These are phyloP conservation scores for Hibiscus tridactylites DNA, from an alignment of 345 rosid species.

Conservation along the genomic window DNA sequence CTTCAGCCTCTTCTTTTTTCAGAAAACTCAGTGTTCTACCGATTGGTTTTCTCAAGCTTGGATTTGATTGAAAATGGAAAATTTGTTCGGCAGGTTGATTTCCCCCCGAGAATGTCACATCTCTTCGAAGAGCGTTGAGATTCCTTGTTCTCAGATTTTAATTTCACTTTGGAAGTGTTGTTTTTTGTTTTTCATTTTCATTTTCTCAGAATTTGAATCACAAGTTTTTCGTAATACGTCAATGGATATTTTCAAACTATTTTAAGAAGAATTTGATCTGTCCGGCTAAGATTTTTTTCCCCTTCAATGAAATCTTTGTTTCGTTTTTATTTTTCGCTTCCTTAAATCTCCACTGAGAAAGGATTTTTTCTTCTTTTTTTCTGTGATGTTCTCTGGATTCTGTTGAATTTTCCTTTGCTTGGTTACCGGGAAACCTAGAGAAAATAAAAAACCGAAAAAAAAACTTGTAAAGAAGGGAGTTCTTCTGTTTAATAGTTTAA, in stretches of 20 bases:
- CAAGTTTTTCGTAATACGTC: background rate
- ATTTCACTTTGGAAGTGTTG: background rate
- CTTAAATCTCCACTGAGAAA: background rate
- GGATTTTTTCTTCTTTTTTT: background rate
- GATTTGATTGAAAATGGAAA: background rate
- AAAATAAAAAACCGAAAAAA: background rate
- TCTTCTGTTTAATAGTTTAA: background rate
- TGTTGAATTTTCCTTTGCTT: background rate
- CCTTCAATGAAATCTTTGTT: background rate
- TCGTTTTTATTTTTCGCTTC: background rate
- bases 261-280: background rate
- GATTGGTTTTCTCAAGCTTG: background rate
- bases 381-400: background rate
- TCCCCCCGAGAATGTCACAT: background rate
- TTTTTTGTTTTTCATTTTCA: background rate
- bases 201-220: background rate
- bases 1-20: background rate
- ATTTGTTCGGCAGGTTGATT: background rate
- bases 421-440: background rate
- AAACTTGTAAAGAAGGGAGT: background rate
- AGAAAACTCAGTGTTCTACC: background rate
- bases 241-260: background rate
- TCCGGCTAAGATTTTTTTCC: background rate
- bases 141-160: background rate
- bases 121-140: background rate